Conservation (phyloP, 345 rosid genomes). For the Garcia nutans region DNA sequence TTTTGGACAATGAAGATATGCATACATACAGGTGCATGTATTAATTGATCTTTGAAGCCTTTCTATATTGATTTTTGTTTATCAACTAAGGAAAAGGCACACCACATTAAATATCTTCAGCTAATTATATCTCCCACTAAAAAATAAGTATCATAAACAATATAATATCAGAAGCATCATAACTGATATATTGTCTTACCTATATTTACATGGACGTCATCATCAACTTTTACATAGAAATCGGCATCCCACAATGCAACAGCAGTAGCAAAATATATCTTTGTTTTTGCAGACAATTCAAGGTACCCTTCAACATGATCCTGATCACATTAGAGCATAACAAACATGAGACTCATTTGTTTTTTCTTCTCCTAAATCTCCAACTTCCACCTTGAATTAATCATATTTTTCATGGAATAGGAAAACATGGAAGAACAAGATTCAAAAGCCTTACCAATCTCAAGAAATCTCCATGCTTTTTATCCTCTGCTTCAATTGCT, state of each 20-base stretch:
- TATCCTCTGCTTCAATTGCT: constrained; percentile 89
- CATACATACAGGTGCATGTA: no score
- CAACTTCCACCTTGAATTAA: neutral
- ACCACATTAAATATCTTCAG: neutral
- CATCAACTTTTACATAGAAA: constrained; percentile 95
- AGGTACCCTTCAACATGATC: constrained; percentile 98
- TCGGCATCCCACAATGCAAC: constrained; percentile 92
- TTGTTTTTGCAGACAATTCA: constrained; percentile 95
- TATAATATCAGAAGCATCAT: neutral
- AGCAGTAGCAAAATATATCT: constrained; percentile 88
- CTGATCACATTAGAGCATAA: constrained; percentile 38
- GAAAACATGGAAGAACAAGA: neutral
- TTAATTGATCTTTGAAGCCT: neutral
- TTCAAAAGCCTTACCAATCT: constrained; percentile 53
- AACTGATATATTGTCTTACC: constrained; percentile 36
- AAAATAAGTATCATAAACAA: neutral
- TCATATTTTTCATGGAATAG: constrained; percentile 5
- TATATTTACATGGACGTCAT: constrained; percentile 96
- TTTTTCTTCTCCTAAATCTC: neutral
- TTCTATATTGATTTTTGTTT: neutral
- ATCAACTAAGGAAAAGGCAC: neutral
- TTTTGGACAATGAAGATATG: no score
- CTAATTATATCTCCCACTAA: neutral
- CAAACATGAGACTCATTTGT: constrained; percentile 1
- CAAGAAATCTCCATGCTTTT: constrained; percentile 87